Evolutionary conservation across 129 eudicot species (phyloP).

Genomic region (Oenanthe sinensis): DNA sequence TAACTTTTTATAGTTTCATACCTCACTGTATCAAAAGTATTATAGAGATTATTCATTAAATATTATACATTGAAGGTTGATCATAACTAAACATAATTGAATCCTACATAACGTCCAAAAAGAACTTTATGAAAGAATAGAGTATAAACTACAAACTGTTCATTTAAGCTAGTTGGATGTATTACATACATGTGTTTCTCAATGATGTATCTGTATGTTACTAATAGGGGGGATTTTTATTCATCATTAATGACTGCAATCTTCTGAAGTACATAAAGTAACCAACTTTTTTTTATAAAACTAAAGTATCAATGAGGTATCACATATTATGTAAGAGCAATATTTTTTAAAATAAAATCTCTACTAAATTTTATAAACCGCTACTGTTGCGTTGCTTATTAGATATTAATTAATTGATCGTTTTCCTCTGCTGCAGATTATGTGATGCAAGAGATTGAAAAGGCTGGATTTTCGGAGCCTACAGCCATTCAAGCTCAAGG

Average conservation of each 20-base stretch:
- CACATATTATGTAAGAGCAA: not conserved
- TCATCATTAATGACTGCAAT: not conserved
- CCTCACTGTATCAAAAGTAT: not conserved
- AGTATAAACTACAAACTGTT: not conserved
- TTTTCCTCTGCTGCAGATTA: slow-evolving; percentile 41
- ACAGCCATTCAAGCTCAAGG: slow-evolving; percentile 99
- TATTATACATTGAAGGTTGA: not conserved
- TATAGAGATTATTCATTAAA: not conserved
- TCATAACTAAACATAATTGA: not conserved
- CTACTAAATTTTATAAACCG: not conserved
- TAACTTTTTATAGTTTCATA: not conserved
- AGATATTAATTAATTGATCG: not conserved
- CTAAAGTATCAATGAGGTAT: not conserved
- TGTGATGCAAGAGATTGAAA: slow-evolving; percentile 85
- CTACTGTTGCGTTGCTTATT: not conserved
- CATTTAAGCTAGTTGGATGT: not conserved
- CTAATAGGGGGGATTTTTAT: not conserved
- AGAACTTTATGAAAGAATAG: not conserved
- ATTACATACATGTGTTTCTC: not conserved
- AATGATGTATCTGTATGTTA: not conserved
- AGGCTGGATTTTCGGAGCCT: slow-evolving; percentile 96
- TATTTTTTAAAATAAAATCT: not conserved
- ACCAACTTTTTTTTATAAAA: not conserved
- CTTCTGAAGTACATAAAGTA: not conserved
- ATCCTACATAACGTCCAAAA: not conserved